A percentile compares a stretch with the other conserved stretches of the same genome.
phyloP scores from a whole-genome alignment of 108 stramenopile species.

The Epipyxis sp. region DNA sequence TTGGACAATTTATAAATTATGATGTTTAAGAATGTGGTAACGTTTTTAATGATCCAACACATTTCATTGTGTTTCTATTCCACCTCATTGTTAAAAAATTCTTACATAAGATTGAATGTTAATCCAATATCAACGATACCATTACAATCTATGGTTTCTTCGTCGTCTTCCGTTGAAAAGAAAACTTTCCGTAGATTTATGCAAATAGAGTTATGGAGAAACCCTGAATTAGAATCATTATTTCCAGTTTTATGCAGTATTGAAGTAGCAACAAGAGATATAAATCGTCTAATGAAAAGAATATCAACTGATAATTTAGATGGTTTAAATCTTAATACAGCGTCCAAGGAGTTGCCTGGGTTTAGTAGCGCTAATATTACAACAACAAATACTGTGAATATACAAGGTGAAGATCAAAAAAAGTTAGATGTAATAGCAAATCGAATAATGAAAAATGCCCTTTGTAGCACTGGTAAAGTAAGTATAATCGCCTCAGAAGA shows the following conservation, averaged over 20 bases:
- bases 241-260: background rate
- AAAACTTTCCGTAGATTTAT: background rate
- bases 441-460: constrained; percentile 41
- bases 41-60: too few relatives aligned
- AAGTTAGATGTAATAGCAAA: constrained; percentile 49
- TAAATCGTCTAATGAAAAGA: background rate
- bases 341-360: background rate
- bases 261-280: background rate
- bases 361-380: background rate
- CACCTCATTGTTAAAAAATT: too few relatives aligned
- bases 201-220: background rate
- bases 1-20: too few relatives aligned
- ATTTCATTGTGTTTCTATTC: too few relatives aligned
- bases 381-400: constrained; percentile 29
- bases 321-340: background rate
- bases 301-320: background rate
- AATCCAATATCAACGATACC: too few relatives aligned
- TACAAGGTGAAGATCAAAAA: constrained; percentile 50
- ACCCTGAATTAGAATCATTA: background rate
- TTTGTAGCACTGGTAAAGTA: constrained; percentile 40
- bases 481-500: constrained; percentile 50
- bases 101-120: too few relatives aligned
- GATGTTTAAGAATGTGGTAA: too few relatives aligned
- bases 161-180: background rate
- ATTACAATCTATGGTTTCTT: background rate